Evolutionary conservation across 2,329 filamentous ascomycete species (phyloP).

Genomic region (Fusarium denticulatum): DNA sequence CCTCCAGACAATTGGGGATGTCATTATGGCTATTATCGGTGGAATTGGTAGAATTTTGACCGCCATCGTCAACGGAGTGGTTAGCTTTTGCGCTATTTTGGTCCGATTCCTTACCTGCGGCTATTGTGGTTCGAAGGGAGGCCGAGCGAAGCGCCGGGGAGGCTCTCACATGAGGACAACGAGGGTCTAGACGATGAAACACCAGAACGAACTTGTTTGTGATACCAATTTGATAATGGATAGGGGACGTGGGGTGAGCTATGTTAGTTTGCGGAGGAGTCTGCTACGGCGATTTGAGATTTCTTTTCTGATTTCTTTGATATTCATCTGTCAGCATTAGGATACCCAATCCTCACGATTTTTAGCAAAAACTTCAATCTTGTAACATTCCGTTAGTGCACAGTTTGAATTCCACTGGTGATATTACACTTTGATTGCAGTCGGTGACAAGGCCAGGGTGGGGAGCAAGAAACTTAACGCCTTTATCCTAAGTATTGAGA

Average conservation of each 20-base stretch:
- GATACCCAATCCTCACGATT: conserved; percentile 43
- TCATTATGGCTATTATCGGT: conserved; percentile 74
- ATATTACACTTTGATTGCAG: neutral
- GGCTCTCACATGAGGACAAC: conserved; percentile 29
- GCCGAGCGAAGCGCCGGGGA: conserved; percentile 22
- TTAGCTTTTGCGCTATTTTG: conserved; percentile 72
- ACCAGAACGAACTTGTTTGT: neutral
- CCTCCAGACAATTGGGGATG: conserved; percentile 71
- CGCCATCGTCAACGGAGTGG: conserved; percentile 74
- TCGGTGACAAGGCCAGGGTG: no score
- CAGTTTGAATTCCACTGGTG: neutral
- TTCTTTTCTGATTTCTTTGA: conserved; percentile 21
- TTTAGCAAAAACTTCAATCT: neutral
- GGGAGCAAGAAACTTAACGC: no score
- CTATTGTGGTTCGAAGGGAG: conserved; percentile 45
- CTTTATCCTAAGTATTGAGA: neutral
- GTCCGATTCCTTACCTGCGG: conserved; percentile 72
- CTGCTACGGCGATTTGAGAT: conserved; percentile 18
- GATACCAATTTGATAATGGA: conserved; percentile 18
- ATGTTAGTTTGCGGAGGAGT: neutral
- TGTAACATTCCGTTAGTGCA: neutral
- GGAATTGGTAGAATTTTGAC: conserved; percentile 72
- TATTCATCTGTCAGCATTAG: conserved; percentile 35
- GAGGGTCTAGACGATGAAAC: conserved; percentile 17
- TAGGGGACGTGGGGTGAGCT: neutral